These are phyloP conservation scores for Suillus luteus DNA, from an alignment of 768 basidiomycete species.

Conservation along the genomic window DNA sequence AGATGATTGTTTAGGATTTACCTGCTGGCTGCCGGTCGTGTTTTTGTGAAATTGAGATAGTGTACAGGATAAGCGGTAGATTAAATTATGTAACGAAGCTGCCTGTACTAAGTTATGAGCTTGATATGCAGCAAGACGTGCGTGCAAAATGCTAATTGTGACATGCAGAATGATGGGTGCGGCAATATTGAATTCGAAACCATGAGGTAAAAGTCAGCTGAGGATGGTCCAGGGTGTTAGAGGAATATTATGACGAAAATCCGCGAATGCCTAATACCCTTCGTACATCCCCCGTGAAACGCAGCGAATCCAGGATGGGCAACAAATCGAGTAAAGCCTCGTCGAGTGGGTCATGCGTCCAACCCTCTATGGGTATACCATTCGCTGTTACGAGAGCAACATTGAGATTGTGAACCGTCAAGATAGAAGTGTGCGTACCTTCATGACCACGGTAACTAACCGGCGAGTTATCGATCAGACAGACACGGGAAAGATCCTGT, in stretches of 20 bases:
- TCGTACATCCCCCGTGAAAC: slow-evolving; percentile 95
- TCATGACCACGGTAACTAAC: slow-evolving; percentile 90
- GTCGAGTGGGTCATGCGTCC: slow-evolving; percentile 97
- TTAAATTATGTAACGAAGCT: slow-evolving; percentile 37
- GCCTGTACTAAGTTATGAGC: slow-evolving; percentile 31
- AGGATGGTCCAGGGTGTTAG: slow-evolving; percentile 9
- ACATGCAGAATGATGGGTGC: slow-evolving; percentile 12
- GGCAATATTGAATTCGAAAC: slow-evolving; percentile 3
- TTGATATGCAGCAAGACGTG: slow-evolving; percentile 26
- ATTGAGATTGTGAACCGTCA: slow-evolving; percentile 3
- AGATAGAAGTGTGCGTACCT: slow-evolving; percentile 52
- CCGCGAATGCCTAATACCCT: slow-evolving; percentile 80
- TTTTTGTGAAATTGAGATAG: slow-evolving; percentile 28
- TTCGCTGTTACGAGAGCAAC: slow-evolving; percentile 61
- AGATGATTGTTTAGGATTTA: slow-evolving; percentile 17
- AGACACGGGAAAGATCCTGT: slow-evolving; percentile 87
- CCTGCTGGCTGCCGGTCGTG: slow-evolving; percentile 24
- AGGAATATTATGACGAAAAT: slow-evolving; percentile 40
- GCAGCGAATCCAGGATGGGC: slow-evolving; percentile 92
- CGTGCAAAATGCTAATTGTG: slow-evolving; percentile 29
- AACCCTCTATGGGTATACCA: slow-evolving; percentile 98
- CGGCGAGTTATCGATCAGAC: slow-evolving; percentile 95
- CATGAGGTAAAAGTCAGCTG: slow-evolving; percentile 23
- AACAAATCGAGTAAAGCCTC: slow-evolving; percentile 95
- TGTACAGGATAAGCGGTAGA: slow-evolving; percentile 41